Conservation (phyloP, 129 eudicot species). For the Flaveria trinervia region DNA sequence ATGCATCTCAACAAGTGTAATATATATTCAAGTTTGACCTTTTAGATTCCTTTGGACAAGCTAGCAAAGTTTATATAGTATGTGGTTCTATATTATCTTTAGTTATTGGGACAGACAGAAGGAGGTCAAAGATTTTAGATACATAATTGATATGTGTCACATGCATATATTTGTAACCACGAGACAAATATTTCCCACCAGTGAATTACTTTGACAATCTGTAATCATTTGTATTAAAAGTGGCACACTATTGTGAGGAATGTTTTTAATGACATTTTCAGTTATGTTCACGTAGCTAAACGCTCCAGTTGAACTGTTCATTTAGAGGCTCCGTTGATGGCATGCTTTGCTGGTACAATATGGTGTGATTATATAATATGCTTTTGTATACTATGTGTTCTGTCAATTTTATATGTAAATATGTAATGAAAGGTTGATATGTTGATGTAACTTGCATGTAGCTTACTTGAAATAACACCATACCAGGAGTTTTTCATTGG, state of each 20-base stretch:
- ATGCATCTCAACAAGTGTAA: background rate
- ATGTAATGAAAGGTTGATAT: slow-evolving; percentile 3
- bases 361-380: background rate
- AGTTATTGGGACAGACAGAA: background rate
- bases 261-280: background rate
- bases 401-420: background rate
- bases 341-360: slow-evolving; percentile 19
- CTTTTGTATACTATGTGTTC: background rate
- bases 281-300: slow-evolving; percentile 6
- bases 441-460: slow-evolving; percentile 5
- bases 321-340: slow-evolving; percentile 17
- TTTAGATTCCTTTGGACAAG: slow-evolving; percentile 5
- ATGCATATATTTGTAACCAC: background rate
- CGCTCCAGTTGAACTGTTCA: background rate
- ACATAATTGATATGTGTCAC: background rate
- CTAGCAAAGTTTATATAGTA: slow-evolving; percentile 1
- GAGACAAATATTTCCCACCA: background rate
- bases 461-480: slow-evolving; percentile 5
- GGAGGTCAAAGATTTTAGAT: slow-evolving; percentile 4
- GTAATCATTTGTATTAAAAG: background rate
- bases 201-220: slow-evolving; percentile 4
- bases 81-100: slow-evolving; percentile 7
- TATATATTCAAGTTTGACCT: slow-evolving; percentile 13
- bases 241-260: slow-evolving; percentile 1
- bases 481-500: background rate